Evolutionary conservation across 2,329 filamentous ascomycete genomes (phyloP), one percentile per base, ranked within the genome.

Genomic region (Cladophialophora psammophila): DNA sequence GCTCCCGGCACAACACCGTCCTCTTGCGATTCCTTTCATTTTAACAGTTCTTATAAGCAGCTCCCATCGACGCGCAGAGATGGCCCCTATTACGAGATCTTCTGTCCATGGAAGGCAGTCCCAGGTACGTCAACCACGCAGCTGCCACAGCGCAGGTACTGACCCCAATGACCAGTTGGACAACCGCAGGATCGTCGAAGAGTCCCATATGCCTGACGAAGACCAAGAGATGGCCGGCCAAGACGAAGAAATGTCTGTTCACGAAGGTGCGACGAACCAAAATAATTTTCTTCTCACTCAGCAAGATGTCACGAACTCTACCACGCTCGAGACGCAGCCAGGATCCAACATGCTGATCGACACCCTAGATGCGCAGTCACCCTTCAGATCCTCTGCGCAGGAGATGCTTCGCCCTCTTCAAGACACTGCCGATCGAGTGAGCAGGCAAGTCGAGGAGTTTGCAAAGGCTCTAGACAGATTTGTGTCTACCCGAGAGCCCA

Each of bases 381-480:
- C 65, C 57, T 67, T 61, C 55, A 67, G 65, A 65, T 67, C 65
- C 13, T 71, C 69, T 69, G 79, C 84, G 20, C 80, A 81, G 62
- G 80, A 86, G 72, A 82, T 84, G 36, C 78, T 89, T 35, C 84
- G 87, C 71, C 87, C 87, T 18, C 80, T 91, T 70, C 87, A 87
- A 76, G 84, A 86, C 70, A 87, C 88, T 72, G 88, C 88, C 67
- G 87, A 92, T 71, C 85, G 87, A 52, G 88, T 92, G 36, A 91
- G 91, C 59, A 88, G 89, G 69, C 93, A 97, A 78, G 92, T 96
- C 66, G 93, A 97, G 80, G 86, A 88, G 53, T 97, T 97, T 76
- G 93, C 94, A 42, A 90, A 91, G 75, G 87, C 88, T 60, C 85
- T 97, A 26, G 94, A 97, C 79, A 86, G 88, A 63, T 94, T 93